Base-by-base conservation (phyloP, 1,284 basidiomycete species). In the Cutaneotrichosporon sp. region DNA sequence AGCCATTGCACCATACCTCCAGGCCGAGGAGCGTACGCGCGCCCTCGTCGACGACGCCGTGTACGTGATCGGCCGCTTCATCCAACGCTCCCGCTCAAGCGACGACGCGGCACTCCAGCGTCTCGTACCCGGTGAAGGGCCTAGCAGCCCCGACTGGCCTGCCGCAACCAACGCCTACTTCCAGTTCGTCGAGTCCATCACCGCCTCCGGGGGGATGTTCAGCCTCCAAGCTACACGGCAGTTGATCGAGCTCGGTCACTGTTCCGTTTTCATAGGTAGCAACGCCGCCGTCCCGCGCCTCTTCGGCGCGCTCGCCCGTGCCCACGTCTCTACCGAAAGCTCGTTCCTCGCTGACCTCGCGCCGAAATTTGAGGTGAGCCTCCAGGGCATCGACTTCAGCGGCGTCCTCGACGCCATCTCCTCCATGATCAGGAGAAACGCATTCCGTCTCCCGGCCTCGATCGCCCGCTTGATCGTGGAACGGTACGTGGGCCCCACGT, bases 151-250 rank as follows among this genome's bases (percentile, higher is more conserved):
- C 66, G 86, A 90, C 73, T 79, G 86, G 38, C 76, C 79, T 11
- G 76, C 78, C 3, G 89, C 90, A 83, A 83, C 86, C 26, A 72
- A 86, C 34, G 89, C 90, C 67, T 91, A 88, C 73, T 80, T 91
- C 1, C 78, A 80, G 1, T 80, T 90, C 11, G 84, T 90, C 4
- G 80, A 84, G 40, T 81, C 83, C 0, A 89, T 86, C 71, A 84
- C 84, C 5, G 76, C 77, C 32, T 81, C 83, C 8, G 89, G 89
- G 2, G 89, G 89, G 0, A 78, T 82, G 21, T 72, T 89, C 0
- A 81, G 83, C 0, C 70, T 82, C 30, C 69, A 79, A 5, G 81
- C 86, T 2, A 82, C 84, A 9, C 81, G 82, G 32, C 83, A 85
- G 26, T 82, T 84, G 1, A 76, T 90, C 32, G 88, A 89, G 22